Evolutionary conservation across 257 asterid species (phyloP), one percentile per base, ranked within the genome.

Genomic region (Leptodermis oblonga): DNA sequence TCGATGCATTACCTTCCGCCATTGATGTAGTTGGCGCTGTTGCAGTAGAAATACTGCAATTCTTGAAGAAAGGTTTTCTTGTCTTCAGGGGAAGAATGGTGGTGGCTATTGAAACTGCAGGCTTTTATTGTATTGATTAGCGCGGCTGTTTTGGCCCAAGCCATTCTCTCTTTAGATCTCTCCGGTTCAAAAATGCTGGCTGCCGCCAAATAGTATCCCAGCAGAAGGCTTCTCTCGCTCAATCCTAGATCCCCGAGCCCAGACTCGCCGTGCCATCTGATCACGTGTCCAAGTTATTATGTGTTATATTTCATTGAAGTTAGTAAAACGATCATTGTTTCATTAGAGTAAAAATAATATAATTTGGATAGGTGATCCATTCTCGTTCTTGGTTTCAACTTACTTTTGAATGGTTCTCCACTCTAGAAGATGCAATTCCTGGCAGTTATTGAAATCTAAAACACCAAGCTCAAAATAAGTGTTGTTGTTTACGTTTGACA

Each of bases 71-170:
- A 87, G 1, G 80, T 77, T 33, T 25, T 76, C 25, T 71, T 86
- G 26, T 86, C 73, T 6, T 87, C 82, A 3, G 74, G 55, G 28
- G 61, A 64, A 36, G 73, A n/a, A n/a, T n/a, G n/a, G n/a, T n/a
- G 83, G 1, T 73, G 70, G 0, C 13, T 37, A 5, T 65, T 65
- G n/a, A 83, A 87, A 73, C n/a, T n/a, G n/a, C 74, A 74, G 52
- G 78, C 76, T 9, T 31, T 73, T 1, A 79, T 74, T 0, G 89
- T 75, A 66, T 86, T 80, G 45, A 91, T 67, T 63, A 94, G 71
- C 26, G 84, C 83, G 0, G 80, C 60, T 0, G 96, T 94, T 80
- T 94, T 91, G 4, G 91, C 85, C 97, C 97, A 94, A 1, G 89
- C 88, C 4, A 84, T 74, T 4, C 99, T 83, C 80, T 70, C 81